Evolutionary conservation across 2,329 filamentous ascomycete species (phyloP), one percentile per base, ranked within the genome.

Genomic region (Penicillium hesseltinei): DNA sequence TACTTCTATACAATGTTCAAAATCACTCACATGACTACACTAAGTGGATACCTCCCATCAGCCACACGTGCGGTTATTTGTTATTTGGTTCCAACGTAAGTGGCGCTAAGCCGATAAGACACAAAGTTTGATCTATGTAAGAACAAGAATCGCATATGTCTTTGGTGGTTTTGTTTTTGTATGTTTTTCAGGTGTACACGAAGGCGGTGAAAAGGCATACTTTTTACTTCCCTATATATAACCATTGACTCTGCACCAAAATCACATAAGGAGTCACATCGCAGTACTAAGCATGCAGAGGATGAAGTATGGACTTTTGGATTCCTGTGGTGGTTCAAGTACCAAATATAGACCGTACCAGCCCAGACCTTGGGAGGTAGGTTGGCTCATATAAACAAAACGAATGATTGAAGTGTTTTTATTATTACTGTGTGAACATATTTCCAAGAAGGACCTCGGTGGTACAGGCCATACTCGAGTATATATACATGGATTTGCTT

Each of bases 51-150:
- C 27, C n/a, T n/a, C n/a, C n/a, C n/a, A 7, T 23, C 36, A 50
- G 35, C 47, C 36, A 51, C 48, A 51, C 19, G 27, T 43, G 23
- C 35, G 23, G 11, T 21, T 10, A 39, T 38, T 15, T 11, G n/a
- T 9, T 25, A 39, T 38, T 15, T 10, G 21, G 5, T 25, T 29
- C 35, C 35, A 50, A 50, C 33, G 23, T 39, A 50, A 23, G n/a
- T 42, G 48, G 48, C 48, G 48, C 48, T 42, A 43, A 31, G 17
- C 36, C 36, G 48, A 42, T 23, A 51, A 51, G 48, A n/a, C 9
- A 10, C 11, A 10, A 10, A 39, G n/a, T 38, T 29, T 19, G 48
- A 40, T 51, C 36, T 51, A 40, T 23, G 23, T n/a, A 23, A 23
- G 23, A 23, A 23, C 23, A 23, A 5, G 5, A 23, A 23, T 23